Percentiles rank a stretch among this genome's conserved stretches.
These are phyloP conservation scores for Penstemon davidsonii DNA, from an alignment of 257 asterid genomes.

Conservation along the genomic window DNA sequence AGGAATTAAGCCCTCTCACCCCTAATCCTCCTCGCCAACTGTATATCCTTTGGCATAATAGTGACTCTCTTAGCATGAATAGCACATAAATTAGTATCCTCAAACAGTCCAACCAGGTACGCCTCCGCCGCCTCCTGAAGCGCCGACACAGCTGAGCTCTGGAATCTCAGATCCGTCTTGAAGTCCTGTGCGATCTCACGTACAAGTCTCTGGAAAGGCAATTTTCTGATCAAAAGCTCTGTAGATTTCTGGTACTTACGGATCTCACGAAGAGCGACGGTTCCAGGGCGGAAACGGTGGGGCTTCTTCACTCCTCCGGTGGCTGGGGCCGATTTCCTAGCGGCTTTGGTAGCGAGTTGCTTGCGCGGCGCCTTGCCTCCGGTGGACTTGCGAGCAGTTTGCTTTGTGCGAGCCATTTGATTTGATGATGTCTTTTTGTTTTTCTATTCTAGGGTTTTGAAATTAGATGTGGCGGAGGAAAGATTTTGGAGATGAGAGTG, in stretches of 20 bases:
- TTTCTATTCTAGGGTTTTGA: constrained; percentile 14
- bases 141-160: constrained; percentile 44
- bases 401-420: constrained; percentile 45
- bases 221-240: constrained; percentile 42
- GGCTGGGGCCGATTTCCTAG: constrained; percentile 50
- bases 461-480: too few species aligned
- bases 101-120: constrained; percentile 39
- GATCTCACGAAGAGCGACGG: constrained; percentile 45
- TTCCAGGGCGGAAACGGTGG: constrained; percentile 46
- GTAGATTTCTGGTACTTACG: constrained; percentile 45
- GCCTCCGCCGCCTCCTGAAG: constrained; percentile 47
- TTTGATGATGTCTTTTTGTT: too few species aligned
- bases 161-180: constrained; percentile 47
- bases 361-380: constrained; percentile 51
- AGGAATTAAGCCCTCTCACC: constrained; percentile 45
- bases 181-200: constrained; percentile 48
- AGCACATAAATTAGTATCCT: constrained; percentile 43
- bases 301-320: constrained; percentile 56
- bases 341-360: constrained; percentile 50
- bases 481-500: neutral
- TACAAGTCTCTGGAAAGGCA: constrained; percentile 50
- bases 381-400: constrained; percentile 46
- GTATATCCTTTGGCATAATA: constrained; percentile 44
- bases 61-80: constrained; percentile 49
- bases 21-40: constrained; percentile 41